Evolutionary conservation across 208 protist species (phyloP).

Genomic region (Trichomonas vaginalis): DNA sequence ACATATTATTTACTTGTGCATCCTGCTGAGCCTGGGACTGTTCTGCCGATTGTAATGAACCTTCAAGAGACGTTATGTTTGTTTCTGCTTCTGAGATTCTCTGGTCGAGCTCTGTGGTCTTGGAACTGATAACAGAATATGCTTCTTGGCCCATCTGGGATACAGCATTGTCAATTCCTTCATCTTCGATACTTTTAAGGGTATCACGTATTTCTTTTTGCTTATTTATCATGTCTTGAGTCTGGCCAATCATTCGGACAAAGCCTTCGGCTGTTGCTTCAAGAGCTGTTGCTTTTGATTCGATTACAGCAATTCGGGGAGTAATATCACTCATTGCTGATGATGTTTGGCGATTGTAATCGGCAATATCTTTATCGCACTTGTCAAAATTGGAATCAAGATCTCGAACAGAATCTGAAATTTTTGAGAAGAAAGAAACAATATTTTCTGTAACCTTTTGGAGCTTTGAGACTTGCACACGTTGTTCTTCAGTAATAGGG

Average conservation of each 20-base stretch:
- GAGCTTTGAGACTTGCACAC: background rate
- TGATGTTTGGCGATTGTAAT: background rate
- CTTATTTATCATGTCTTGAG: background rate
- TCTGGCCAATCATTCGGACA: background rate
- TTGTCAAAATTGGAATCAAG: background rate
- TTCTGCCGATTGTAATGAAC: background rate
- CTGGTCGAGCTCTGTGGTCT: background rate
- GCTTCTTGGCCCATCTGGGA: background rate
- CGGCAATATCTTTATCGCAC: background rate
- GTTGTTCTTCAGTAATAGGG: background rate
- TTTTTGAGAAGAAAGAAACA: background rate
- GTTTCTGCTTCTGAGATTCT: background rate
- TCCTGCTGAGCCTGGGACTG: background rate
- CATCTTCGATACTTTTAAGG: background rate
- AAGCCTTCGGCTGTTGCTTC: background rate
- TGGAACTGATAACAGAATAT: background rate
- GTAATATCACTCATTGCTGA: background rate
- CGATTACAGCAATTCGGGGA: background rate
- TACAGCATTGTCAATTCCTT: background rate
- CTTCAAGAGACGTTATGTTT: background rate
- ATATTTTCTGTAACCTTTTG: background rate
- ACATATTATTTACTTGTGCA: background rate
- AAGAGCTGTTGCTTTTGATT: background rate
- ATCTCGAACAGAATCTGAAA: background rate
- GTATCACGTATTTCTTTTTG: background rate